phyloP scores from a whole-genome alignment of 2,329 filamentous ascomycete species.

The Colletotrichum filicis region DNA sequence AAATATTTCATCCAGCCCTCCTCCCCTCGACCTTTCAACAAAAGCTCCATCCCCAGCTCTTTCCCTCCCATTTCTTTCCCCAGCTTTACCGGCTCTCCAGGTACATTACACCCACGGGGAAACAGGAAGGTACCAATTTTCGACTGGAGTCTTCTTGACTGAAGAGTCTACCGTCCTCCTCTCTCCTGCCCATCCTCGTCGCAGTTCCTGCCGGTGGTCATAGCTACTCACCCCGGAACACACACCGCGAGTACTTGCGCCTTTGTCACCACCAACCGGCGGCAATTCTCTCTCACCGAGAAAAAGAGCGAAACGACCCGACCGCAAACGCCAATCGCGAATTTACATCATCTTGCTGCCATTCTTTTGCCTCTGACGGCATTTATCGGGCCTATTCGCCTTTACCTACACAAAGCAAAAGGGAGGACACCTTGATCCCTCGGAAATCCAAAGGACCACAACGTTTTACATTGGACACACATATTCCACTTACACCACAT shows the following conservation, averaged over 20 bases:
- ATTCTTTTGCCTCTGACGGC: not conserved
- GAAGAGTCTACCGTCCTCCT: not conserved
- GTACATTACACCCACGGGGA: conserved; percentile 7
- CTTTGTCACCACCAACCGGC: not conserved
- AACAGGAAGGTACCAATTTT: not conserved
- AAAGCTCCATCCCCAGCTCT: conserved; percentile 18
- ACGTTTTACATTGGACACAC: not conserved
- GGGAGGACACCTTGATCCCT: not conserved
- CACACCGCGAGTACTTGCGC: not conserved
- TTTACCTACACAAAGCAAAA: not conserved
- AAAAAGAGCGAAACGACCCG: conserved; percentile 13
- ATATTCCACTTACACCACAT: not conserved
- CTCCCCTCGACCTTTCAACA: not conserved
- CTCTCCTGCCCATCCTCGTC: not conserved
- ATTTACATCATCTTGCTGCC: not conserved
- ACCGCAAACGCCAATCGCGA: not conserved
- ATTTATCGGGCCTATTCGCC: not conserved
- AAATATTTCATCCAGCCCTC: conserved; percentile 28
- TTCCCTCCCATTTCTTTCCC: conserved; percentile 20
- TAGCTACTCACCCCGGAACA: not conserved
- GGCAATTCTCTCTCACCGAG: conserved; percentile 1
- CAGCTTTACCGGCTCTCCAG: conserved; percentile 3
- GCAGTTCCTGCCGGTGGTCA: not conserved
- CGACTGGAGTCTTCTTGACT: conserved; percentile 6
- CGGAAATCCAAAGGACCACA: not conserved